Base-by-base conservation (phyloP, 768 basidiomycete genomes). In the Rhizopogon sp. region DNA sequence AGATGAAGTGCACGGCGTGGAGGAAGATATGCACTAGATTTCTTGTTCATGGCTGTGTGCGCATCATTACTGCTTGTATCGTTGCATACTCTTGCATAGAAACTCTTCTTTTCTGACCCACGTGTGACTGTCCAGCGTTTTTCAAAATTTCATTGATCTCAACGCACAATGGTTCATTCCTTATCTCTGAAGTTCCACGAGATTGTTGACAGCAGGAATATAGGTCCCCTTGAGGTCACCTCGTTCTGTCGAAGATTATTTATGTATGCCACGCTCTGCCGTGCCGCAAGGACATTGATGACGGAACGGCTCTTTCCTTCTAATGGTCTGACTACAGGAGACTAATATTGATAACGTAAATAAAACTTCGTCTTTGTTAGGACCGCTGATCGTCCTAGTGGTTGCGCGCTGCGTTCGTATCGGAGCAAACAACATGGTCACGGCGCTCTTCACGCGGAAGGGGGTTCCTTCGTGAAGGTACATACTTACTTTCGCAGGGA, bases 1-100 rank as follows among this genome's bases (percentile, higher is more conserved):
- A 20, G 50, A 42, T 49, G 50, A 57, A 43, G 60, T 64, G 39
- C 56, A 57, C 17, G 39, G 59, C 35, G 47, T 45, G 9, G 55
- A 52, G 29, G 45, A 44, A 49, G 42, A 41, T 14, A 50, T 51
- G 42, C 52, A 58, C 37, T 69, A 67, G 56, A 28, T 55, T 28
- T 62, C 52, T 6, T 22, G 22, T 16, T 11, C 17, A 8, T 17
- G 40, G 41, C 17, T 41, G 41, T 41, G 41, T 9, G 16, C n/a
- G 11, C 5, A 20, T 41, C 41, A 20, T 41, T 20, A 10, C 41
- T 41, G 9, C 17, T 41, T 41, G 13, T 47, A 35, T 35, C 33
- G 29, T 17, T 25, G 25, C 31, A 35, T 31, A 6, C 11, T 33
- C 17, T 46, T 46, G 33, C 31, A 13, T 14, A 35, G 14, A 22